Base-by-base conservation (phyloP, 2,329 filamentous ascomycete genomes). In the Calonectria leucothoes region DNA sequence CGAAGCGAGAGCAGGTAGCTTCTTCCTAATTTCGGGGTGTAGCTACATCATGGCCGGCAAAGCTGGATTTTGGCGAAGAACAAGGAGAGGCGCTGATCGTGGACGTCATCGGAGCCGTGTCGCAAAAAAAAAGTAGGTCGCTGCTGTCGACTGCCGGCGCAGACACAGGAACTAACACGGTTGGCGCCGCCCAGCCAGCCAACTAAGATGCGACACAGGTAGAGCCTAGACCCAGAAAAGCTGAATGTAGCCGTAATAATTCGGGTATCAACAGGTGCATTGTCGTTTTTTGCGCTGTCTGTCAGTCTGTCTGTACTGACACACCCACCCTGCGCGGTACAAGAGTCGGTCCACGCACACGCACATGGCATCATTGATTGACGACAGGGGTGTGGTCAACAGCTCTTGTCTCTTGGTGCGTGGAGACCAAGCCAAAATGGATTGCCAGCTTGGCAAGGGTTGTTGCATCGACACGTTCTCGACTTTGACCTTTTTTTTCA, bases 51-150 rank as follows among this genome's bases (percentile, higher is more conserved):
- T 45, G 23, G 17, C 31, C 4, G n/a, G 52, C 66, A 72, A 71
- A 66, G 65, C 67, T 68, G 68, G 70, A 67, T 69, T 71, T 83
- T 77, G 76, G 76, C 77, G 75, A 78, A 78, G 79, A 75, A 78
- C 76, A 76, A 76, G 71, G 37, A 69, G 71, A 45, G 63, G 45
- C 59, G 70, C 61, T 79, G 78, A 80, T 81, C 79, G 76, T 80
- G 76, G 81, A 83, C 83, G 83, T 84, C 83, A 84, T 84, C 75
- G 69, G 23, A n/a, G 72, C 52, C 73, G 75, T 74, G 76, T 73
- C 64, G 68, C 69, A 70, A 55, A 71, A 33, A 37, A 70, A 55
- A 71, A 33, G 48, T 49, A 52, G n/a, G 35, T 42, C 33, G 31
- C 35, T 39, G 31, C 35, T 39, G 49, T 48, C 55, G 45, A 64